Evolutionary conservation across 73 alveolate species (phyloP).

Genomic region (Uronychia binucleata): DNA sequence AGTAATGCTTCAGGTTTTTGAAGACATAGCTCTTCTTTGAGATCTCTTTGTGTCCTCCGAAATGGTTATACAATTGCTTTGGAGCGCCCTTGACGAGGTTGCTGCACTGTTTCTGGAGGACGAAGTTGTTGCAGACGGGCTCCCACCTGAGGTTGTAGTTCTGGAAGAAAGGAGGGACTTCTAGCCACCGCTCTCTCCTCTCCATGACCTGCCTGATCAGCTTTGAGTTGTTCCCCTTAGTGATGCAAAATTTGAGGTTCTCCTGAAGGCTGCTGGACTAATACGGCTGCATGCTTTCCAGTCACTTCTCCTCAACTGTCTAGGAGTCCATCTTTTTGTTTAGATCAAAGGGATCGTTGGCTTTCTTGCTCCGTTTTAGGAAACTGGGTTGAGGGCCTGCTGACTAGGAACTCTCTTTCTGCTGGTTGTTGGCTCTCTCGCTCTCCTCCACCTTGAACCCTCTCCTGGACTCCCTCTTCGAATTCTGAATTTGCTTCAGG

Average conservation of each 20-base stretch:
- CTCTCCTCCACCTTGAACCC: background rate
- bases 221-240: conserved; percentile 33
- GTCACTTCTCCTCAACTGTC: too few relatives aligned
- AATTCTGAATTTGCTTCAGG: background rate
- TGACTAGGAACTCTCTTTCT: background rate
- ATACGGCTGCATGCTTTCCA: background rate
- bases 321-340: background rate
- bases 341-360: background rate
- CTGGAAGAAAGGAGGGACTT: conserved; percentile 12
- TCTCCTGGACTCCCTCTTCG: background rate
- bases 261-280: background rate
- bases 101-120: background rate
- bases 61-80: conserved; percentile 36
- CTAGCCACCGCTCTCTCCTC: conserved; percentile 48
- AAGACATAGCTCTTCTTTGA: conserved; percentile 28
- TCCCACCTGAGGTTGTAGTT: conserved; percentile 43
- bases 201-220: conserved; percentile 30
- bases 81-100: background rate
- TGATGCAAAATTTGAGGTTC: background rate
- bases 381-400: too few relatives aligned
- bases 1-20: conserved; percentile 1
- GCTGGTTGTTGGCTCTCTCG: background rate
- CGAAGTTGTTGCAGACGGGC: conserved; percentile 18
- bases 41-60: conserved; percentile 23
- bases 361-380: background rate